Base-by-base conservation (phyloP, 345 rosid species). In the Eucalyptus albens region DNA sequence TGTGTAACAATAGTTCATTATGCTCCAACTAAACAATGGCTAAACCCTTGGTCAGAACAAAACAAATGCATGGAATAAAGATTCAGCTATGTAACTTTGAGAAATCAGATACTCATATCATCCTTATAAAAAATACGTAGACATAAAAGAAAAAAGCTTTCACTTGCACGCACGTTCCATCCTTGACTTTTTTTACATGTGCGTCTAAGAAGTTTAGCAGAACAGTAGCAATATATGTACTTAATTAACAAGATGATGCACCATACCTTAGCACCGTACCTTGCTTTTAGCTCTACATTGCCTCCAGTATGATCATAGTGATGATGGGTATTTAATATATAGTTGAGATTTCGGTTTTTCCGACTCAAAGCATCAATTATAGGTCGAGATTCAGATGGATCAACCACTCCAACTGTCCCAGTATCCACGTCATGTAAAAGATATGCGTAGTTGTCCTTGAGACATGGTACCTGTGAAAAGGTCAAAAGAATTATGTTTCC, bases 381-480 rank as follows among this genome's bases (percentile, higher is more conserved):
- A 82, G 99, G 99, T 44, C 89, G 91, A 90, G 99, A 94, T 93
- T 98, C 99, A 90, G 96, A 94, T 26, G 99, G 99, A 95, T 98
- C 99, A 93, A 98, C 99, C 80, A 98, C 99, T 87, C 99, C 99
- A 92, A 98, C 99, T 1, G 99, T 98, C 89, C 99, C 99, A 1
- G 99, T 98, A 92, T 97, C 97, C 90, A 92, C 95, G 90, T 98
- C 99, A 88, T 97, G 97, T 88, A 98, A 94, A 88, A 98, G 96
- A 92, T 97, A 98, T 77, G 99, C 99, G 90, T 96, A 98, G 92
- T 95, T 96, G 91, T 98, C 99, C 89, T 91, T 93, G 82, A 97
- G 95, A 85, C 99, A 98, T 9, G 99, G 97, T 90, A 98, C 99
- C 99, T 98, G 94, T 77, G 47, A 44, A 77, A 77, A 77, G 85